Conservation (phyloP, 345 rosid genomes). For the Firmiana major region DNA sequence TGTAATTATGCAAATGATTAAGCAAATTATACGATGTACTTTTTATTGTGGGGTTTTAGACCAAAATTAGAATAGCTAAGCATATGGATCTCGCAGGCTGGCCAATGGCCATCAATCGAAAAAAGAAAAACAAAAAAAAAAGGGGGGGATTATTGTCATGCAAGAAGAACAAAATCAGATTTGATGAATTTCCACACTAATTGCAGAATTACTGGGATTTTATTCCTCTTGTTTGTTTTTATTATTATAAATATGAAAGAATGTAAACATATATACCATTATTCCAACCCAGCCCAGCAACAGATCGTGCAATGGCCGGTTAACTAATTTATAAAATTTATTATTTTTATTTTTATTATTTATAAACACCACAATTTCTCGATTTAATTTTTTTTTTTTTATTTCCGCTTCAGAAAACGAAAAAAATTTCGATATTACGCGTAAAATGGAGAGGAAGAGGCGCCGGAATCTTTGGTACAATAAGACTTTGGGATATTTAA, state of each 20-base stretch:
- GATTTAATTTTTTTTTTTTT: not conserved
- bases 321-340: not conserved
- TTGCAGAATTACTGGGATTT: not conserved
- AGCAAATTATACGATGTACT: not conserved
- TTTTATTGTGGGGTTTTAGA: not conserved
- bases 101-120: not conserved
- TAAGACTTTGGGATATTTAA: not conserved
- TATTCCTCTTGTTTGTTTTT: not conserved
- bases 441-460: not conserved
- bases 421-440: not conserved
- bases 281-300: not conserved
- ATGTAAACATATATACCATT: not conserved
- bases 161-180: constrained; percentile 8
- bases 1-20: not conserved
- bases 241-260: no score
- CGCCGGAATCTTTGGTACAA: constrained; percentile 9
- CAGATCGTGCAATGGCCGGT: constrained; percentile 12
- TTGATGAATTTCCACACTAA: not conserved
- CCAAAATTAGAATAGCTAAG: not conserved
- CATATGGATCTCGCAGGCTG: not conserved
- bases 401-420: not conserved
- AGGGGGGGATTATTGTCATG: not conserved
- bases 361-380: no score
- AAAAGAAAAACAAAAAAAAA: not conserved
- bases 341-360: no score